phyloP scores from a whole-genome alignment of 768 basidiomycete species.

The Phanerodontia chrysosporium region DNA sequence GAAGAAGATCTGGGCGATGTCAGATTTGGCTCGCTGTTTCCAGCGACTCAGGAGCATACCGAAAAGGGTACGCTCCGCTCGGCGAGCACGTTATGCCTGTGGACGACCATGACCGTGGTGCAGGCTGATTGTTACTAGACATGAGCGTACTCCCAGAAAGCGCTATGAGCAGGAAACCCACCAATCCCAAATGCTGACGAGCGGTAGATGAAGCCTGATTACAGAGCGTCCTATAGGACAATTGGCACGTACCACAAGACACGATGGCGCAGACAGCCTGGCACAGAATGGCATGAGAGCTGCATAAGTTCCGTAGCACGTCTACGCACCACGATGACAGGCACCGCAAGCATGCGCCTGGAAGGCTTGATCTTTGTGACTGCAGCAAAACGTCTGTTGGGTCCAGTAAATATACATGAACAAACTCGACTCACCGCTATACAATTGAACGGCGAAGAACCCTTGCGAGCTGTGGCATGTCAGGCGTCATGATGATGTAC shows the following conservation, averaged over 20 bases:
- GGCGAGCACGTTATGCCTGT: conserved; percentile 28
- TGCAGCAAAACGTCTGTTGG: background rate
- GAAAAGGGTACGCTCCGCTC: conserved; percentile 27
- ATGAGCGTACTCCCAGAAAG: background rate
- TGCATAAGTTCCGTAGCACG: background rate
- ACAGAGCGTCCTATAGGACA: background rate
- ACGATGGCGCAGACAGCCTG: background rate
- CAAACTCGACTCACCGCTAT: conserved; percentile 24
- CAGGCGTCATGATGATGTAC: background rate
- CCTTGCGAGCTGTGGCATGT: conserved; percentile 34
- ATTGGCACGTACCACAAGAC: background rate
- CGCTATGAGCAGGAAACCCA: no score
- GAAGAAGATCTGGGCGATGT: conserved; percentile 33
- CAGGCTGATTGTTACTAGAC: conserved; percentile 24
- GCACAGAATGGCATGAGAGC: background rate
- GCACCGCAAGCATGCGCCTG: background rate
- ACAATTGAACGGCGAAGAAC: conserved; percentile 40
- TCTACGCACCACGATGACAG: background rate
- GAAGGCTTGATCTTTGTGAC: background rate
- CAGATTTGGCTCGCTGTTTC: no score
- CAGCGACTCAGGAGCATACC: conserved; percentile 17
- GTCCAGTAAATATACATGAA: background rate
- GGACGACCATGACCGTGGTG: conserved; percentile 32
- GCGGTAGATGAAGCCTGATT: background rate
- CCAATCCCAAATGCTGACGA: background rate